Conservation (phyloP, 1,284 basidiomycete species). For the Cryptococcus deneoformans region DNA sequence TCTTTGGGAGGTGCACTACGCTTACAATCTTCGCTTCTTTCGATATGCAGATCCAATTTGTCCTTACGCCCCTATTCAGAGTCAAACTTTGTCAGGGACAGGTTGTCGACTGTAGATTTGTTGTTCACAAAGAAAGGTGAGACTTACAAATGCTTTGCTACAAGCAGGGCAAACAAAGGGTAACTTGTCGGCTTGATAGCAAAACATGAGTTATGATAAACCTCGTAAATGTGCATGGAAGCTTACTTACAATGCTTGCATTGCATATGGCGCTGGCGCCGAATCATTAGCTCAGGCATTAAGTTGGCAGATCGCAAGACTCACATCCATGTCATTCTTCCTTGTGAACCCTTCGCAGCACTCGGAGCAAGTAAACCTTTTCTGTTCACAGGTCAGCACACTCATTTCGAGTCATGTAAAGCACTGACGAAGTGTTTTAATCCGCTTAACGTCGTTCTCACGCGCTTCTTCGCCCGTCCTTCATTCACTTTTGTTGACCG, state of each 20-base stretch:
- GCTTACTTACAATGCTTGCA: slow-evolving; percentile 14
- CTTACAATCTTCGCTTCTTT: slow-evolving; percentile 8
- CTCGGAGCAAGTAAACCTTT: slow-evolving; percentile 1
- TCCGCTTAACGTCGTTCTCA: too few relatives aligned
- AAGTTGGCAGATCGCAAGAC: neutral
- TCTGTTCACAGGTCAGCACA: neutral
- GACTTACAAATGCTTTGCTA: slow-evolving; percentile 10
- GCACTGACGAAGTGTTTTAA: too few relatives aligned
- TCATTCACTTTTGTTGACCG: too few relatives aligned
- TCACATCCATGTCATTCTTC: slow-evolving; percentile 11
- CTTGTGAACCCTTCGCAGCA: slow-evolving; percentile 9
- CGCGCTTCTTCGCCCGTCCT: too few relatives aligned
- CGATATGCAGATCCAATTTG: slow-evolving; percentile 16
- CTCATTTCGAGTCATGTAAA: neutral
- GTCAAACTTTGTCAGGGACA: neutral
- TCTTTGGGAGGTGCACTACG: slow-evolving; percentile 8
- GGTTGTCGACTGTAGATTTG: neutral
- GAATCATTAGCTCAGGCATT: neutral
- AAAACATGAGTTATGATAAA: neutral
- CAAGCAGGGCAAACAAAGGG: slow-evolving; percentile 9
- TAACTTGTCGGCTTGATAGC: neutral
- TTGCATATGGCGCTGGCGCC: slow-evolving; percentile 7
- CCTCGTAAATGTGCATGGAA: neutral
- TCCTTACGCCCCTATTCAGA: slow-evolving; percentile 15
- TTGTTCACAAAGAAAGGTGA: neutral